These are phyloP conservation scores for Rhodotorula sp. DNA, from an alignment of 1,284 basidiomycete species.

Conservation along the genomic window DNA sequence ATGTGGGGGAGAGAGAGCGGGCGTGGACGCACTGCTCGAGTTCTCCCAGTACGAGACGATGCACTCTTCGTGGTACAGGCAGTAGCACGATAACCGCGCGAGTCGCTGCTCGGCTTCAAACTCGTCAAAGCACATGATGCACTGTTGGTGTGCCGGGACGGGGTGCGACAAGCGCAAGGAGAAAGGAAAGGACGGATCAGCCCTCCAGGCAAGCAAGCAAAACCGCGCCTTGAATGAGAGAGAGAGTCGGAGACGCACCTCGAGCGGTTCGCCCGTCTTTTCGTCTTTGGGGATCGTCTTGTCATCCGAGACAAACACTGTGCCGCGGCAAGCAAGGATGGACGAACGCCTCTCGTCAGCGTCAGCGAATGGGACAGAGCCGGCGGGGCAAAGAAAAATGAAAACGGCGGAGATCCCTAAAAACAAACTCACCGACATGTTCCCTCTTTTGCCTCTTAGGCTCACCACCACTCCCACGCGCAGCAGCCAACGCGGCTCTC, in stretches of 20 bases:
- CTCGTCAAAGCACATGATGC: slow-evolving; percentile 29
- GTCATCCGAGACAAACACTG: slow-evolving; percentile 23
- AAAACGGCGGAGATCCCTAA: neutral
- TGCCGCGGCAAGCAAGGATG: too few species aligned
- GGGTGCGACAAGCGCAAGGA: too few species aligned
- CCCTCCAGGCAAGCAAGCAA: too few species aligned
- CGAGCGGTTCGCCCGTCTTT: slow-evolving; percentile 10
- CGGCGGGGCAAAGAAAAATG: too few species aligned
- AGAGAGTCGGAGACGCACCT: slow-evolving; percentile 7
- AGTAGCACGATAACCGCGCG: slow-evolving; percentile 29
- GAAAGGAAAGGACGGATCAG: neutral
- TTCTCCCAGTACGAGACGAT: slow-evolving; percentile 24
- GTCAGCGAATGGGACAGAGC: neutral
- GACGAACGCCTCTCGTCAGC: neutral
- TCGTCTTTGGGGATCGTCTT: slow-evolving; percentile 19
- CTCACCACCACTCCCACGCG: neutral
- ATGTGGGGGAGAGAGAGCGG: neutral
- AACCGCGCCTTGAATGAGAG: neutral
- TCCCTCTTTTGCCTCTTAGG: slow-evolving; percentile 7
- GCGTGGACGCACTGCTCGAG: slow-evolving; percentile 9
- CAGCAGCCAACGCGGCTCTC: neutral
- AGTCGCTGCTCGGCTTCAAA: slow-evolving; percentile 8
- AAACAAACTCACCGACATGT: slow-evolving; percentile 17
- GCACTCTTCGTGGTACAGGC: slow-evolving; percentile 26
- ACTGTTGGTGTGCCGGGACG: neutral